Conservation (phyloP, 768 basidiomycete species). For the Podaxis carcinomalis region DNA sequence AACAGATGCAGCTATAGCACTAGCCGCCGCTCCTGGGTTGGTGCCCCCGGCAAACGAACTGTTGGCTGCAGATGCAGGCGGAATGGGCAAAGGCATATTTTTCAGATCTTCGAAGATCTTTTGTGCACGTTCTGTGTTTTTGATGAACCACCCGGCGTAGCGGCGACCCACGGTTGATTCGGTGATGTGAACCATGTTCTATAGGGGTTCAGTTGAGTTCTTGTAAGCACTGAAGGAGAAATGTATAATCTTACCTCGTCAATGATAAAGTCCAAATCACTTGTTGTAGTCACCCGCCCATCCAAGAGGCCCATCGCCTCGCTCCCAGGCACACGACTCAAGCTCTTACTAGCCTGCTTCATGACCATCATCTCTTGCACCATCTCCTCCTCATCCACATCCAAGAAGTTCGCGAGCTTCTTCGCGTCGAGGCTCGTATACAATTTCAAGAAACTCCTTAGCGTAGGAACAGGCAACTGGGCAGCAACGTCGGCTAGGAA, state of each 20-base stretch:
- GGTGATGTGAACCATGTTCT: slow-evolving; percentile 97
- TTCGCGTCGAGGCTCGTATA: slow-evolving; percentile 91
- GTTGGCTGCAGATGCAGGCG: slow-evolving; percentile 21
- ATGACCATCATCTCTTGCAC: slow-evolving; percentile 96
- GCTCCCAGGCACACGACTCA: slow-evolving; percentile 59
- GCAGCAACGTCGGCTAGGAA: slow-evolving; percentile 82
- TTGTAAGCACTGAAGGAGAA: not conserved
- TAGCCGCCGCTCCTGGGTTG: slow-evolving; percentile 1
- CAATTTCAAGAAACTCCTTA: slow-evolving; percentile 89
- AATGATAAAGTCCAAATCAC: slow-evolving; percentile 94
- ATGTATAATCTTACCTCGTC: slow-evolving; percentile 62
- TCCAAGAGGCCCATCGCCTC: slow-evolving; percentile 63
- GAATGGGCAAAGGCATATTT: slow-evolving; percentile 40
- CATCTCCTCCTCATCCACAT: slow-evolving; percentile 90
- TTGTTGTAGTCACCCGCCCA: slow-evolving; percentile 83
- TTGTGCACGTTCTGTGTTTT: slow-evolving; percentile 89
- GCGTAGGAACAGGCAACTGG: slow-evolving; percentile 73
- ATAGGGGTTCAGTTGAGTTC: not conserved
- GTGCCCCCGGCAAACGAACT: slow-evolving; percentile 13
- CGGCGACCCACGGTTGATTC: slow-evolving; percentile 92
- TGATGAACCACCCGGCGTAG: slow-evolving; percentile 97
- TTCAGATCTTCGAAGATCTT: slow-evolving; percentile 80
- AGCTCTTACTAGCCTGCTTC: slow-evolving; percentile 81
- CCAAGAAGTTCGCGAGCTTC: slow-evolving; percentile 90
- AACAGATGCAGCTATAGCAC: not conserved